Base-by-base conservation (phyloP, 192 early-diverging fungal species). In the Entomortierella chlamydospora region DNA sequence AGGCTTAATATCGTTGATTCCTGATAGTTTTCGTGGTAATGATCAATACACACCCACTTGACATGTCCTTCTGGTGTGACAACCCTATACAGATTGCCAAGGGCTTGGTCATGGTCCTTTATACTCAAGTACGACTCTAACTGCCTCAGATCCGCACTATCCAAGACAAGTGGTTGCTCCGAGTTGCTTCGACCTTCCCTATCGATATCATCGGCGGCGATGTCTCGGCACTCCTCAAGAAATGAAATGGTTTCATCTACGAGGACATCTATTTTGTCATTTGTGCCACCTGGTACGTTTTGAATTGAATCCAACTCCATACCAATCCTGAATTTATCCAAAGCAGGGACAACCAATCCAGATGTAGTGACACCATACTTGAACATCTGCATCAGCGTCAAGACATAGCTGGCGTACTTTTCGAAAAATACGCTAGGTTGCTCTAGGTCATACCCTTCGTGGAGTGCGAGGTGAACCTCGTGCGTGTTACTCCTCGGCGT, bases 31-130 rank as follows among this genome's bases (percentile, higher is more conserved):
- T 37, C 33, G 0, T 45, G 55, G 33, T 68, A 59, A 22, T 68
- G 66, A 37, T 68, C 57, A 30, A 34, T 23, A 25, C 66, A 68
- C 0, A 68, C 66, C 66, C 66, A 68, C 47, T 68, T 68, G 43
- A 59, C 57, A 26, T 68, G 29, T 30, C 57, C 66, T 20, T 59
- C 57, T 0, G 25, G 13, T 1, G 47, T 59, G 4, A 56, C 25
- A 17, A 20, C 59, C 25, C 66, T 2, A 52, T 51, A 68, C 31
- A 68, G 47, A 18, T 68, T 59, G 0, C 66, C 66, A n/a, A 68
- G 47, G 0, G 15, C 20, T 15, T 39, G 42, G 4, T 28, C 31
- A 4, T 68, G 3, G 18, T 68, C 57, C 1, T 39, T 31, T 25
- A 12, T 29, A 1, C 0, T 9, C 5, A 59, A 22, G 47, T 45